Percentiles rank a stretch among this genome's conserved stretches.
Evolutionary conservation across 768 basidiomycete genomes (phyloP).

Genomic region (Trametes meyenii): DNA sequence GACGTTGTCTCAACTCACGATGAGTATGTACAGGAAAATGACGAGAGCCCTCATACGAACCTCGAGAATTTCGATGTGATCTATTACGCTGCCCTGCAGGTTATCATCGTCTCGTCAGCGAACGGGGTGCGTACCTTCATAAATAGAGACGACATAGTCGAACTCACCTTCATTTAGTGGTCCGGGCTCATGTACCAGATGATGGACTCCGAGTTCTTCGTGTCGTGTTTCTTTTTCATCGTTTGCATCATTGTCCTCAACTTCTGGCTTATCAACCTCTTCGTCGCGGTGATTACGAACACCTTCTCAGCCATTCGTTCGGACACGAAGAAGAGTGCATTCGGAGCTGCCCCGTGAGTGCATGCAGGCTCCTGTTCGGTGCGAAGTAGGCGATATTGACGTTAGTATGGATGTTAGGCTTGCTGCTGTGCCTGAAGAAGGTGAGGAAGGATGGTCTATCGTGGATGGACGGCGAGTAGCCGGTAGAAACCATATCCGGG

Average conservation of each 20-base stretch:
- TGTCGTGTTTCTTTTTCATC: constrained; percentile 89
- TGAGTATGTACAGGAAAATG: constrained; percentile 49
- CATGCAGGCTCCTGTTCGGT: background rate
- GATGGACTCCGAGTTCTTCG: constrained; percentile 88
- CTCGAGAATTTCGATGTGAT: constrained; percentile 90
- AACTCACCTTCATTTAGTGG: constrained; percentile 51
- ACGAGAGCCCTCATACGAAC: constrained; percentile 61
- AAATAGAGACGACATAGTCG: constrained; percentile 7
- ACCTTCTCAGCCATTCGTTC: constrained; percentile 87
- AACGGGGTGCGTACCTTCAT: constrained; percentile 56
- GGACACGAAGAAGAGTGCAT: constrained; percentile 89
- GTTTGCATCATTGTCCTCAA: constrained; percentile 83
- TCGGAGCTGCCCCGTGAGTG: constrained; percentile 76
- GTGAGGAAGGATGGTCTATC: constrained; percentile 64
- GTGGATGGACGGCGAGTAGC: constrained; percentile 47
- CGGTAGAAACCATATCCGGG: constrained; percentile 52
- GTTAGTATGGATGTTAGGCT: constrained; percentile 33
- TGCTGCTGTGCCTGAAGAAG: constrained; percentile 50
- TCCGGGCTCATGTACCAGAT: constrained; percentile 81
- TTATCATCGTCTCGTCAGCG: constrained; percentile 81
- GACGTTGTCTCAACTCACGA: background rate
- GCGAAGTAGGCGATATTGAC: background rate
- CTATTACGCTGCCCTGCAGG: constrained; percentile 77
- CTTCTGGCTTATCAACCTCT: constrained; percentile 91
- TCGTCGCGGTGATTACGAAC: constrained; percentile 95